Evolutionary conservation across 306 rosid genomes (phyloP), one percentile per base, ranked within the genome.

Genomic region (Senna siamea): DNA sequence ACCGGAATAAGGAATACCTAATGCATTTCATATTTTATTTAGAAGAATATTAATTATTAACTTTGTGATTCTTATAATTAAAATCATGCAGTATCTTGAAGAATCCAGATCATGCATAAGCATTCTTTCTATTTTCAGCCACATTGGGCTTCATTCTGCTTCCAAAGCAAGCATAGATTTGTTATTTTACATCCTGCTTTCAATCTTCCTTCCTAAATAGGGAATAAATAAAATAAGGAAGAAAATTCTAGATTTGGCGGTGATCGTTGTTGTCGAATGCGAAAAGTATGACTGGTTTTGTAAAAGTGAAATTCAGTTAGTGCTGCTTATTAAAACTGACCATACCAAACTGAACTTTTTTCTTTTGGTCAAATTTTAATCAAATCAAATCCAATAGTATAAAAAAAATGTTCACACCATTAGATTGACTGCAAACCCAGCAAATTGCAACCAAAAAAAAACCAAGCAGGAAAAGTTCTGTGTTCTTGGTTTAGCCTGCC

Each of bases 211-310:
- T 2, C 1, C 17, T 18, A 73, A 15, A 13, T 56, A 5, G 18
- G 3, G 13, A 26, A 57, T 47, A 15, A 28, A 51, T 10, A 28
- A n/a, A n/a, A n/a, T n/a, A n/a, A 46, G 57, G 14, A 37, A 17
- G 28, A 20, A 66, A 76, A 5, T 44, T 28, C 47, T 26, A 26
- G 30, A 52, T 65, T 70, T 62, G 70, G 28, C 62, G 66, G 41
- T 15, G 52, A 69, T 26, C 46, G 74, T 74, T 23, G 86, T 78
- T 78, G 80, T 66, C 74, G 74, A 69, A 69, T 56, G 70, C 66
- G 1, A 69, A 48, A 26, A 69, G 18, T 23, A 74, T 82, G 82
- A 23, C 63, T 13, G 57, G 0, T 61, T 3, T 5, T 23, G 11
- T 34, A 19, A 5, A 5, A 7, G 28, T 22, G 23, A 23, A 55